Evolutionary conservation across 768 basidiomycete species (phyloP), one percentile per base, ranked within the genome.

Genomic region (Pleurotus salmoneostramineus): DNA sequence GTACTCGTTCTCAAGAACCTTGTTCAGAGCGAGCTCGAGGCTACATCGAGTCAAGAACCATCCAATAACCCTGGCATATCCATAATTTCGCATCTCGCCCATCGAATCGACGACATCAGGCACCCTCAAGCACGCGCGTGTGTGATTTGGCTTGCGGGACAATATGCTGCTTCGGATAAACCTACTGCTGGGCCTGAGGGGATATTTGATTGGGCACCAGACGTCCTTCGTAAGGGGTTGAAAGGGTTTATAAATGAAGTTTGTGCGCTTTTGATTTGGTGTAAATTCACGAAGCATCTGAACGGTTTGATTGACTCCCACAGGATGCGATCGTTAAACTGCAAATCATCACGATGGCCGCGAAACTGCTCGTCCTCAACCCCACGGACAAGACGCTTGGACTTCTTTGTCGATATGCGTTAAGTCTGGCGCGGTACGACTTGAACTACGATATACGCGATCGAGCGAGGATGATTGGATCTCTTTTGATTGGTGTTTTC

Each of bases 61-160:
- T 65, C 73, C 2, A 74, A 74, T 51, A 71, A 75, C 4, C 82
- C 91, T 0, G 52, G 52, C 15, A 67, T 88, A 7, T 73, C 77
- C 6, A 89, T 96, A 61, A 87, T 96, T n/a, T 80, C 85, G 3
- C 83, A 85, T 36, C 83, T 98, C 5, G 92, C 93, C 0, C 78
- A 82, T 50, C 81, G 83, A 34, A 81, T 96, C 47, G 91, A 93
- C 49, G 87, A 85, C 52, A 91, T 98, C 51, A 81, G 76, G 5
- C 91, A 95, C 63, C 77, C 87, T 1, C 82, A 85, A 64, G 94
- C 95, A 1, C 77, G 92, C 33, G 93, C 95, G 0, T 94, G 91
- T 63, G 85, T 98, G 1, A 73, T 93, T 27, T 97, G 96, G 94
- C 82, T 98, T 0, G 93, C 94, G 0, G 95, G 96, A 0, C 93